Percentiles rank a stretch among this genome's conserved stretches.
Evolutionary conservation across 495 filamentous ascomycete genomes (phyloP).

Genomic region (Immersiella caudata): DNA sequence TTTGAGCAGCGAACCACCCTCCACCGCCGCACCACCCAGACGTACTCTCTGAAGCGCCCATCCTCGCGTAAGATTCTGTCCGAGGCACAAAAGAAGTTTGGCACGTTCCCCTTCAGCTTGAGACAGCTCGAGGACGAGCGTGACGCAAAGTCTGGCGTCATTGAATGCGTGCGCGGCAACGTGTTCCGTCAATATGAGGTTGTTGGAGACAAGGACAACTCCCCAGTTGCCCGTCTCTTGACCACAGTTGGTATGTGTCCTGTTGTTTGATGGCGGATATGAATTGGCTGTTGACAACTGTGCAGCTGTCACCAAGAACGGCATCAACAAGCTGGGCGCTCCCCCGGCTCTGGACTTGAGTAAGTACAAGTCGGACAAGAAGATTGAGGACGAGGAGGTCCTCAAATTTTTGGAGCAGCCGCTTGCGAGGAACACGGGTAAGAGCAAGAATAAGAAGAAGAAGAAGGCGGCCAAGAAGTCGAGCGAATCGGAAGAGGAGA

Average conservation of each 20-base stretch:
- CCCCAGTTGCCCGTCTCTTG: constrained; percentile 80
- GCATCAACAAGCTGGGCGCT: constrained; percentile 78
- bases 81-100: constrained; percentile 94
- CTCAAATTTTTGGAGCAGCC: constrained; percentile 91
- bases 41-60: constrained; percentile 86
- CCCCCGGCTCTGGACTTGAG: constrained; percentile 71
- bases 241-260: constrained; percentile 82
- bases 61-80: constrained; percentile 88
- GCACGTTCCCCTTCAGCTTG: constrained; percentile 95
- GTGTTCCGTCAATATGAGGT: constrained; percentile 95
- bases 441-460: constrained; percentile 94
- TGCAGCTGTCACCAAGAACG: constrained; percentile 97
- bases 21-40: constrained; percentile 88
- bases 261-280: too few species aligned
- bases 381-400: constrained; percentile 93
- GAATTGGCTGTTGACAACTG: constrained; percentile 22
- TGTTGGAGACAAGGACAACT: constrained; percentile 84
- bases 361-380: constrained; percentile 91
- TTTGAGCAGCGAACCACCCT: constrained; percentile 85
- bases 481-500: constrained; percentile 41
- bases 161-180: constrained; percentile 89
- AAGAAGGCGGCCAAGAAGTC: constrained; percentile 69
- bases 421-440: constrained; percentile 72
- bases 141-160: constrained; percentile 91
- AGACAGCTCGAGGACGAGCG: constrained; percentile 96